Conservation (phyloP, 192 early-diverging fungal genomes). For the Coemansia asiatica region DNA sequence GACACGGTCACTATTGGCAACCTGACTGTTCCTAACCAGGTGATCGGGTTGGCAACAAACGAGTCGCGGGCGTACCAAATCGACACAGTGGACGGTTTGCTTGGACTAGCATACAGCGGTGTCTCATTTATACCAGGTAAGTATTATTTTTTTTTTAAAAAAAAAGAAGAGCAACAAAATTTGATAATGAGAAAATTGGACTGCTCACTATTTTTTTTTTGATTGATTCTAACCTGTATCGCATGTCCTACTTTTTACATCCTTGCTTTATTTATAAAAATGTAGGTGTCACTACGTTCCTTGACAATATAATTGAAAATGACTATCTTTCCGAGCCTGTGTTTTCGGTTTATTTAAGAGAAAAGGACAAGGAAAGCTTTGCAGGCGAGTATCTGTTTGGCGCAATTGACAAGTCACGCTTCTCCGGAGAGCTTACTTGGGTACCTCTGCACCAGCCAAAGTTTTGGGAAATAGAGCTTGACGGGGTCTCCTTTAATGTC, state of each 20-base stretch:
- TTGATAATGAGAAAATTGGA: neutral
- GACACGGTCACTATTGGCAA: slow-evolving; percentile 63
- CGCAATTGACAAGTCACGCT: slow-evolving; percentile 53
- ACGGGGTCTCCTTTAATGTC: slow-evolving; percentile 41
- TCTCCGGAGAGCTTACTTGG: slow-evolving; percentile 57
- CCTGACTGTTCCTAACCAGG: slow-evolving; percentile 58
- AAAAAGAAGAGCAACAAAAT: neutral
- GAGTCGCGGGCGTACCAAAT: slow-evolving; percentile 60
- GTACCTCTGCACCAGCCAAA: slow-evolving; percentile 55
- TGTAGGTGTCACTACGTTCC: slow-evolving; percentile 54
- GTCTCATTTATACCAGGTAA: slow-evolving; percentile 56
- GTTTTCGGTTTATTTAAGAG: slow-evolving; percentile 68
- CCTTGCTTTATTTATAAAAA: neutral
- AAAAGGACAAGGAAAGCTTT: slow-evolving; percentile 52
- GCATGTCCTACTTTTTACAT: neutral
- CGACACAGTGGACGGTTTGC: slow-evolving; percentile 65
- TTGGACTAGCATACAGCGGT: slow-evolving; percentile 65
- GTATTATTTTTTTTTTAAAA: too few species aligned
- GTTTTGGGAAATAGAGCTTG: slow-evolving; percentile 60
- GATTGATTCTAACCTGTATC: neutral
- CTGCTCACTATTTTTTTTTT: neutral
- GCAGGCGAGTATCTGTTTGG: slow-evolving; percentile 66
- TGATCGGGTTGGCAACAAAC: slow-evolving; percentile 61
- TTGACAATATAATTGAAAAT: slow-evolving; percentile 60
- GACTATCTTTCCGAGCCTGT: slow-evolving; percentile 59